A percentile compares a stretch with the other conserved stretches of the same genome.
phyloP scores from a whole-genome alignment of 2,329 filamentous ascomycete species.

The Trichophyton benhamiae region DNA sequence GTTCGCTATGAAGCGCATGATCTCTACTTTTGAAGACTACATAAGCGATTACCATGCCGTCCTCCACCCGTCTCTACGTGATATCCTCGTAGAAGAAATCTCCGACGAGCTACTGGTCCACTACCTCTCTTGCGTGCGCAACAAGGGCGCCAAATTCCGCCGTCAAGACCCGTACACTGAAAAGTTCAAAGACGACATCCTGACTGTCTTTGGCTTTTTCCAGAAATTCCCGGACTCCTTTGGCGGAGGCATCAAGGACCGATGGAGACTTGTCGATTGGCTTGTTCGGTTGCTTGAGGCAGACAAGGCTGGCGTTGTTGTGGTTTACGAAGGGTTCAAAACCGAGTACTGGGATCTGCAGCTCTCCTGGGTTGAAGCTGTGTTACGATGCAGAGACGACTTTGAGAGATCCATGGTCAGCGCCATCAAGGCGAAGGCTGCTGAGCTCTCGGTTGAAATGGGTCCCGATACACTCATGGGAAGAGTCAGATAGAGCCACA shows the following conservation, averaged over 20 bases:
- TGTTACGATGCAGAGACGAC: conserved; percentile 75
- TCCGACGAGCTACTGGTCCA: conserved; percentile 78
- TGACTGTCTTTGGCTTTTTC: conserved; percentile 85
- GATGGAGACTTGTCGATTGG: conserved; percentile 81
- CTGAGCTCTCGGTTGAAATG: conserved; percentile 66
- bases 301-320: conserved; percentile 59
- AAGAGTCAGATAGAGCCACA: conserved; percentile 50
- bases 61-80: conserved; percentile 72
- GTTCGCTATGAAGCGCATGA: conserved; percentile 84
- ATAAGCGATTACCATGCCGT: conserved; percentile 73
- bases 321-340: conserved; percentile 77
- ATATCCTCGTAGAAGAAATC: conserved; percentile 88
- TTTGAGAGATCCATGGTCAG: conserved; percentile 87
- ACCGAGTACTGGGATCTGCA: conserved; percentile 83
- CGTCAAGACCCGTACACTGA: conserved; percentile 77
- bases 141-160: conserved; percentile 80
- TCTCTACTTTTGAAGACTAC: conserved; percentile 91
- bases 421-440: conserved; percentile 75
- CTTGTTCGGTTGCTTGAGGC: conserved; percentile 67
- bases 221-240: conserved; percentile 56
- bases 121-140: conserved; percentile 74
- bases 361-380: conserved; percentile 89
- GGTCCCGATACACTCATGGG: conserved; percentile 90
- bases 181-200: conserved; percentile 86
- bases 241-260: conserved; percentile 66